Conservation (phyloP, 176 grass and related monocot genomes). For the Panicum miliaceum region DNA sequence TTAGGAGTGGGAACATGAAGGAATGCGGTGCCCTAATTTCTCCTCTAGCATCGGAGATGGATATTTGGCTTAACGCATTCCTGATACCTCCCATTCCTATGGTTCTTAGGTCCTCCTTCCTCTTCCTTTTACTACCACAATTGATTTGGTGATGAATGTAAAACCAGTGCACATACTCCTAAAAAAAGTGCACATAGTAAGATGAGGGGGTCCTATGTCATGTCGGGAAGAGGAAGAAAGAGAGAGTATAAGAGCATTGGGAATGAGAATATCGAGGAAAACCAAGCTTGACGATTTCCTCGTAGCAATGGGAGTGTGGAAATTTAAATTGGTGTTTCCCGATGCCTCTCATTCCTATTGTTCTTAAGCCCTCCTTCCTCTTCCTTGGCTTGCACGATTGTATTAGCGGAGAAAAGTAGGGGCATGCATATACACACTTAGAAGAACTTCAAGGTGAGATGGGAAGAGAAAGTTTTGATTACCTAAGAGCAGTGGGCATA, state of each 20-base stretch:
- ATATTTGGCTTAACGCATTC: not conserved
- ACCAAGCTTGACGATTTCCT: not conserved
- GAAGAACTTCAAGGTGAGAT: not conserved
- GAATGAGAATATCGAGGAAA: slow-evolving; percentile 36
- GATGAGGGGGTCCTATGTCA: not conserved
- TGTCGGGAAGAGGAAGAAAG: slow-evolving; percentile 2
- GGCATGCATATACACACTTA: not conserved
- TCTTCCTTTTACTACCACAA: not conserved
- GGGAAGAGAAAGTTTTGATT: not conserved
- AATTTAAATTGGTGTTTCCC: slow-evolving; percentile 21
- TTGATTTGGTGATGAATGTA: not conserved
- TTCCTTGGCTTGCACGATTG: not conserved
- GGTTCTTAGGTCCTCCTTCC: slow-evolving; percentile 27
- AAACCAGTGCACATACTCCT: not conserved
- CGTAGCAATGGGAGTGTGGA: not conserved
- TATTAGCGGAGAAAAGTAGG: not conserved
- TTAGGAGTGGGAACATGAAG: slow-evolving; percentile 35
- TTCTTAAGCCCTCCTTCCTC: slow-evolving; percentile 43
- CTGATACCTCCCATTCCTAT: slow-evolving; percentile 36
- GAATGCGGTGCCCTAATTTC: not conserved
- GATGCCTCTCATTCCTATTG: slow-evolving; percentile 49
- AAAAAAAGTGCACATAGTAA: no score
- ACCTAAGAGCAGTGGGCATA: slow-evolving; percentile 4
- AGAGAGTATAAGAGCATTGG: slow-evolving; percentile 5
- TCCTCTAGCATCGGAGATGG: not conserved